Evolutionary conservation across 345 rosid genomes (phyloP).

Genomic region (Toxicodendron radicans): DNA sequence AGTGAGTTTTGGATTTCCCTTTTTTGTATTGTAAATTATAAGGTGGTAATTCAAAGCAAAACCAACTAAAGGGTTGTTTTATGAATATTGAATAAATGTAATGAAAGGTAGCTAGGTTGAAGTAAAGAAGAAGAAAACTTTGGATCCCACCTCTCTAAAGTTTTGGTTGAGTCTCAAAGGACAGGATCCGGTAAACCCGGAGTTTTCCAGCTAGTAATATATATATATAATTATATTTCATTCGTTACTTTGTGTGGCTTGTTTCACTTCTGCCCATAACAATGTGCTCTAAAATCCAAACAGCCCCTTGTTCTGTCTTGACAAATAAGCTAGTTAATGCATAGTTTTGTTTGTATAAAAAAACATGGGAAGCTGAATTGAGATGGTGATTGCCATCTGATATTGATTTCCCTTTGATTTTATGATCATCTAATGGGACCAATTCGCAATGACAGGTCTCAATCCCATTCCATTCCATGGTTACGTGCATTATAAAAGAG

Average conservation of each 20-base stretch:
- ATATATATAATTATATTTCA: too few relatives aligned
- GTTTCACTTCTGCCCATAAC: slow-evolving; percentile 7
- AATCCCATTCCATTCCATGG: slow-evolving; percentile 23
- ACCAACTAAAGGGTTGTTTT: slow-evolving; percentile 27
- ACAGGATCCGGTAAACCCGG: slow-evolving; percentile 84
- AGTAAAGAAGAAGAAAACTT: slow-evolving; percentile 32
- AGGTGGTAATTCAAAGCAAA: slow-evolving; percentile 31
- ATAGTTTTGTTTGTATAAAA: too few relatives aligned
- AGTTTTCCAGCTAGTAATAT: slow-evolving; percentile 55
- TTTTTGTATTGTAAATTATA: slow-evolving; percentile 10
- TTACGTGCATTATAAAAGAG: slow-evolving; percentile 20
- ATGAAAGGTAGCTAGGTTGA: background rate
- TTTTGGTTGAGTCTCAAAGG: slow-evolving; percentile 30
- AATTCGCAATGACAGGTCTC: slow-evolving; percentile 20
- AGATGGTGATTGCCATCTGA: slow-evolving; percentile 27
- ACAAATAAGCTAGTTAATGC: too few relatives aligned
- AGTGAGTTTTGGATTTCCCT: slow-evolving; percentile 21
- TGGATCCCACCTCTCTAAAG: slow-evolving; percentile 44
- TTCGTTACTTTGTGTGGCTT: too few relatives aligned
- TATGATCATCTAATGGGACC: slow-evolving; percentile 4
- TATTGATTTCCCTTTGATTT: background rate
- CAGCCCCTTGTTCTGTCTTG: slow-evolving; percentile 20
- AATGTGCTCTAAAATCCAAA: slow-evolving; percentile 20
- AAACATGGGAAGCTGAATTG: slow-evolving; percentile 10
- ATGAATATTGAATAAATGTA: too few relatives aligned